Base-by-base conservation (phyloP, 148 eudicot species). In the Talinum fruticosum region DNA sequence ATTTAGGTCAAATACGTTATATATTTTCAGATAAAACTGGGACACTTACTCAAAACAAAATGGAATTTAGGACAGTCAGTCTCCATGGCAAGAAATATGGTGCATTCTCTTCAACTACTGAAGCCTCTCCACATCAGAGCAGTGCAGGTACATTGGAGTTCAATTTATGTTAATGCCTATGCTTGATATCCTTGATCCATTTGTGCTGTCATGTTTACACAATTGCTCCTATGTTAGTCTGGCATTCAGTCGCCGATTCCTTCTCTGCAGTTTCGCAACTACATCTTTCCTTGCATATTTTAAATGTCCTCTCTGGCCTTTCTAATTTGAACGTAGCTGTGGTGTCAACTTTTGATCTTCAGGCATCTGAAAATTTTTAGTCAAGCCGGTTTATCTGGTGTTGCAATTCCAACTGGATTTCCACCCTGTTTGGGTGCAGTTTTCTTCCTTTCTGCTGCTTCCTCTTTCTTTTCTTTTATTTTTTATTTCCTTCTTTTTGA, bases 21-120 rank as follows among this genome's bases (percentile, higher is more conserved):
- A 83, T 94, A 78, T 92, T 94, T 82, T 89, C 98, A 8, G 98
- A 94, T 74, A 94, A 94, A 86, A 94, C 98, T 28, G 98, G 98
- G 69, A 94, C 98, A 54, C 92, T 94, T 41, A 94, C 98, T 37
- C 96, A 94, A 77, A 94, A 94, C 78, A 94, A 92, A 85, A 94
- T 94, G 98, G 98, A 94, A 78, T 94, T 94, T 79, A 87, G 82
- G 79, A 86, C 86, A 76, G 97, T 97, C 75, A 90, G 97, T 82
- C 82, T 94, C 6, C 79, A 80, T 86, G 98, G 98, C 69, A 90
- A 84, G 76, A 87, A 80, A 71, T 90, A 90, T 67, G 93, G 90
- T 71, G 66, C 76, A 38, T 75, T 85, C 34, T 47, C 79, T 75
- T 80, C 82, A 79, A 26, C 75, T 54, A 79, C 72, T 77, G 87